These are phyloP conservation scores for Pelagomonas calceolata DNA, from an alignment of 108 stramenopile genomes.

Conservation along the genomic window DNA sequence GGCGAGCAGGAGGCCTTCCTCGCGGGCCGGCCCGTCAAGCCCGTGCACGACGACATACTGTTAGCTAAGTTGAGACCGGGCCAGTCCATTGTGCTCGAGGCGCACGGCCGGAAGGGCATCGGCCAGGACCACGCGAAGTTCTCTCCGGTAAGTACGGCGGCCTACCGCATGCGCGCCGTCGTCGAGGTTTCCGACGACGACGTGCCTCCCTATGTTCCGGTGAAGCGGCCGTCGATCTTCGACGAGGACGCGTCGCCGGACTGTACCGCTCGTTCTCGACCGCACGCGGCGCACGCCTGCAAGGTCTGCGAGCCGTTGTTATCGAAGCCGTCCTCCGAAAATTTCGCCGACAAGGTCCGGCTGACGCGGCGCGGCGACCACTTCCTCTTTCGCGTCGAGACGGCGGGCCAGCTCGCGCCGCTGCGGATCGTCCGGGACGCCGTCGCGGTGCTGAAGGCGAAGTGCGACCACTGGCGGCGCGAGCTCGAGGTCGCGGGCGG, in stretches of 20 bases:
- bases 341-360: constrained; percentile 55
- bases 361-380: constrained; percentile 79
- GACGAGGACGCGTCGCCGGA: constrained; percentile 54
- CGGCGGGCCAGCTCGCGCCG: constrained; percentile 76
- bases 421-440: constrained; percentile 68
- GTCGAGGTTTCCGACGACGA: constrained; percentile 56
- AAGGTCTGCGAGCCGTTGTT: constrained; percentile 84
- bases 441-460: constrained; percentile 56
- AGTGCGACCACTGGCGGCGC: constrained; percentile 28
- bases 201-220: constrained; percentile 69
- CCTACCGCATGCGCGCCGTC: constrained; percentile 72
- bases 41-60: constrained; percentile 79
- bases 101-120: constrained; percentile 70
- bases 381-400: constrained; percentile 92
- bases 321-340: constrained; percentile 15
- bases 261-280: constrained; percentile 9
- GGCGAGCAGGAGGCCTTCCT: constrained; percentile 65
- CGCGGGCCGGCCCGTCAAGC: constrained; percentile 40
- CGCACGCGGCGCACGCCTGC: constrained; percentile 72
- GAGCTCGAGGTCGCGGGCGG: no score
- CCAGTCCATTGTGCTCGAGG: constrained; percentile 78
- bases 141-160: constrained; percentile 90
- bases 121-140: constrained; percentile 97
- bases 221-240: constrained; percentile 71
- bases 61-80: constrained; percentile 88